These are phyloP conservation scores for Erodium moschatum DNA, from an alignment of 441 rosid genomes.

Conservation along the genomic window DNA sequence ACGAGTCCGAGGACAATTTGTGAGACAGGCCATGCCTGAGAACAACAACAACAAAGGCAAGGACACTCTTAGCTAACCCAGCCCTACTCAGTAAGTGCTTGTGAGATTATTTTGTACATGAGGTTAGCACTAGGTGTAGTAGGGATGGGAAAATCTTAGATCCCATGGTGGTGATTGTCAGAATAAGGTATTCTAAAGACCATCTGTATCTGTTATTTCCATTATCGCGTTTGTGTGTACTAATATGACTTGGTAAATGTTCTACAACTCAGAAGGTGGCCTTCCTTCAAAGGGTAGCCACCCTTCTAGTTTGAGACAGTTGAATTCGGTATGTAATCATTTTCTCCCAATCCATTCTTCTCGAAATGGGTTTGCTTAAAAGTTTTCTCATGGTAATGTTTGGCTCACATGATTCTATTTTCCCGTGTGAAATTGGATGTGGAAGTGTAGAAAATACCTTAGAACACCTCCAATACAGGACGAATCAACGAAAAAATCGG, in stretches of 20 bases:
- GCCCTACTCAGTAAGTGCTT: background rate
- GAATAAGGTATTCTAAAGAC: conserved; percentile 4
- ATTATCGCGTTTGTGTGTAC: background rate
- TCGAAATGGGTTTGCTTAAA: no score
- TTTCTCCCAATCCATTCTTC: no score
- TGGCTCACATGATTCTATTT: no score
- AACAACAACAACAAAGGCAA: background rate
- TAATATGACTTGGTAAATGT: background rate
- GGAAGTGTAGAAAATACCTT: no score
- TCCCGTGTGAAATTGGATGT: no score
- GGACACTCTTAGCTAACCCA: conserved; percentile 2
- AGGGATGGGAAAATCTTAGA: background rate
- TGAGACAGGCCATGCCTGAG: conserved; percentile 4
- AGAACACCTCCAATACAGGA: no score
- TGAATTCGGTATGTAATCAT: no score
- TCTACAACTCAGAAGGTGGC: background rate
- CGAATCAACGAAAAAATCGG: no score
- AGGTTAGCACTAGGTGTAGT: background rate
- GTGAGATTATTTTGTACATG: conserved; percentile 1
- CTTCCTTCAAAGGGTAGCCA: background rate
- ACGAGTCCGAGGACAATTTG: conserved; percentile 19
- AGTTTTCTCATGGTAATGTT: no score
- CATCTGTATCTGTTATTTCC: background rate
- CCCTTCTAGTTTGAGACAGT: no score
- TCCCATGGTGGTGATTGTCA: background rate